Conservation (phyloP, 2,329 filamentous ascomycete species). For the Orbilia brochopaga region DNA sequence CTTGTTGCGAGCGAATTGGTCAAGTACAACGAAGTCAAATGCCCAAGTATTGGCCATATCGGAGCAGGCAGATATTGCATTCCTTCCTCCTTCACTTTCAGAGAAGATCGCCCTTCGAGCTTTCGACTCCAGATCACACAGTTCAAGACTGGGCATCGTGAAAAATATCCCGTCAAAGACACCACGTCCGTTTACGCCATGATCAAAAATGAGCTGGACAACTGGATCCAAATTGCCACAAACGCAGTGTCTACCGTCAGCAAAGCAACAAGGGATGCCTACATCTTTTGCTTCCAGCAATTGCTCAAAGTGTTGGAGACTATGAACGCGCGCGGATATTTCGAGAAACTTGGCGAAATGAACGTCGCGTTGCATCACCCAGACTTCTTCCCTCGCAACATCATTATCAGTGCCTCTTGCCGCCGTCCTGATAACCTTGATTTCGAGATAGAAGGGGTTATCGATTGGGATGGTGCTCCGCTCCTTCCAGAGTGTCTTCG, state of each 20-base stretch:
- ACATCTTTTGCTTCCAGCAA: constrained; percentile 16
- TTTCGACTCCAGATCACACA: constrained; percentile 11
- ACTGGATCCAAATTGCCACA: constrained; percentile 13
- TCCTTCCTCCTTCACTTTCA: constrained; percentile 12
- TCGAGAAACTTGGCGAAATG: constrained; percentile 9
- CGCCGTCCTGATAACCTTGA: constrained; percentile 31
- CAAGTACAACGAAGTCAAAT: constrained; percentile 10
- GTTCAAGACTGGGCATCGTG: constrained; percentile 17
- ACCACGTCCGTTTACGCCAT: constrained; percentile 15
- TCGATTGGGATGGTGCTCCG: constrained; percentile 37
- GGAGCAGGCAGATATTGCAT: neutral
- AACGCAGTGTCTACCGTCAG: neutral
- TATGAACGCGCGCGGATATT: constrained; percentile 34
- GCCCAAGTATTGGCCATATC: constrained; percentile 10
- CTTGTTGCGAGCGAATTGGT: constrained; percentile 30
- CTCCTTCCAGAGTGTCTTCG: constrained; percentile 38
- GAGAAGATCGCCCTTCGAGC: constrained; percentile 6
- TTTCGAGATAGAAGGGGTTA: constrained; percentile 38
- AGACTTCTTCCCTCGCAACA: constrained; percentile 44
- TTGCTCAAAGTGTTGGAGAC: constrained; percentile 23
- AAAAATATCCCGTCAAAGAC: constrained; percentile 18
- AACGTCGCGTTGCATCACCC: constrained; percentile 39
- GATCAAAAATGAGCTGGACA: constrained; percentile 35
- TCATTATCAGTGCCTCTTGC: constrained; percentile 33
- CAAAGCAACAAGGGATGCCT: neutral